Base-by-base conservation (phyloP, 306 rosid species). In the Canavalia ensiformis region DNA sequence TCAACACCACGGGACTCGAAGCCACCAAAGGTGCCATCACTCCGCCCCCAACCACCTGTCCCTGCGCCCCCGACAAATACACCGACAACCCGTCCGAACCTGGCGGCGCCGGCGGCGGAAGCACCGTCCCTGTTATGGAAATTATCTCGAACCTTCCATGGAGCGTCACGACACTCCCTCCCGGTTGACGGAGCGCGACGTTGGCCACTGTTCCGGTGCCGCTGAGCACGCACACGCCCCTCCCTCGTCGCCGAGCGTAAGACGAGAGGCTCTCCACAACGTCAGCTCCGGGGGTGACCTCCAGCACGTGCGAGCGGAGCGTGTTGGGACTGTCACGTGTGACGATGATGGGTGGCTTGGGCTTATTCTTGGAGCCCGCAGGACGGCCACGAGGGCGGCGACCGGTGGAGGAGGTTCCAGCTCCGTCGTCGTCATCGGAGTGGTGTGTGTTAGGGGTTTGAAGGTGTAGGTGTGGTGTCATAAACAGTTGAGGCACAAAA, bases 351-450 rank as follows among this genome's bases (percentile, higher is more conserved):
- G 90, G 88, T 0, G 84, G 74, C 84, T 87, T 89, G 0, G 91
- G 90, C 84, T 91, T 91, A 84, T 91, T 91, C 81, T 87, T 91
- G 1, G 95, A 91, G 1, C 91, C 92, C 0, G 86, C 83, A 0
- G 93, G 91, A 63, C 91, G 82, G 5, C 95, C 95, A 0, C 92
- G 86, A 5, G 89, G 91, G 2, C 86, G 82, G 35, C 35, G 82
- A 0, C 2, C 10, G 1, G 2, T 0, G 7, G 75, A 42, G 34
- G 68, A 18, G 30, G 52, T 3, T 0, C 71, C 71, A 2, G 42
- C 50, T 35, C 65, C 66, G 4, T 7, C 59, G 47, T 71, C 59
- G n/a, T 71, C 11, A 10, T 49, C 11, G 8, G 33, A 39, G n/a
- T 50, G 28, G 34, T 47, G 51, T 0, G 67, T 30, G 8, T 58